A percentile compares a stretch with the other conserved stretches of the same genome.
phyloP scores from a whole-genome alignment of 1,284 basidiomycete genomes.

The Hemileccinum hortonii region DNA sequence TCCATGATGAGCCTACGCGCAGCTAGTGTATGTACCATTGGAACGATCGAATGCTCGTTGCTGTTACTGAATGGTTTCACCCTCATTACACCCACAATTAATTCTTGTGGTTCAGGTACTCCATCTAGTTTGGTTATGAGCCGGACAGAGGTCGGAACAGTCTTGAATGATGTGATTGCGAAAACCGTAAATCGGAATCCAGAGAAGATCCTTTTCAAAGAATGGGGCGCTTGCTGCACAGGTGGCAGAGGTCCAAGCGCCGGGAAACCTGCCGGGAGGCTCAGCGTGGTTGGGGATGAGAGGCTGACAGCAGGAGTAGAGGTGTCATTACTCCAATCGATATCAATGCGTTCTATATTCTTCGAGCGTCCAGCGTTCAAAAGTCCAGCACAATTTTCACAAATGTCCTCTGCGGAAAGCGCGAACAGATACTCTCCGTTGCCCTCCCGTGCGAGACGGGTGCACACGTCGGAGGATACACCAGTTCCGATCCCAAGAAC shows the following conservation, averaged over 20 bases:
- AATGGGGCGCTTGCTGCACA: conserved; percentile 46
- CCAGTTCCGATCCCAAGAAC: conserved; percentile 53
- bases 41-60: conserved; percentile 27
- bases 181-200: conserved; percentile 47
- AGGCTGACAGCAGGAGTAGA: not conserved
- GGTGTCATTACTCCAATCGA: conserved; percentile 45
- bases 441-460: conserved; percentile 49
- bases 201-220: conserved; percentile 43
- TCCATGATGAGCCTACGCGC: conserved; percentile 52
- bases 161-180: conserved; percentile 40
- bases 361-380: conserved; percentile 49
- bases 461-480: conserved; percentile 51
- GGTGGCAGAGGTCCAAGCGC: conserved; percentile 33
- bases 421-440: conserved; percentile 51
- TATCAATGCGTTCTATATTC: conserved; percentile 41
- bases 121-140: conserved; percentile 40
- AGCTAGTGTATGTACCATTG: conserved; percentile 53
- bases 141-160: conserved; percentile 40
- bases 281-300: not conserved
- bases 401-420: conserved; percentile 43
- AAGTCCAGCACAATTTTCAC: conserved; percentile 47
- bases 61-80: conserved; percentile 36
- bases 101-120: conserved; percentile 30
- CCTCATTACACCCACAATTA: conserved; percentile 39
- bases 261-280: conserved; percentile 12